Base-by-base conservation (phyloP, 2,329 filamentous ascomycete species). In the Alternaria solani region DNA sequence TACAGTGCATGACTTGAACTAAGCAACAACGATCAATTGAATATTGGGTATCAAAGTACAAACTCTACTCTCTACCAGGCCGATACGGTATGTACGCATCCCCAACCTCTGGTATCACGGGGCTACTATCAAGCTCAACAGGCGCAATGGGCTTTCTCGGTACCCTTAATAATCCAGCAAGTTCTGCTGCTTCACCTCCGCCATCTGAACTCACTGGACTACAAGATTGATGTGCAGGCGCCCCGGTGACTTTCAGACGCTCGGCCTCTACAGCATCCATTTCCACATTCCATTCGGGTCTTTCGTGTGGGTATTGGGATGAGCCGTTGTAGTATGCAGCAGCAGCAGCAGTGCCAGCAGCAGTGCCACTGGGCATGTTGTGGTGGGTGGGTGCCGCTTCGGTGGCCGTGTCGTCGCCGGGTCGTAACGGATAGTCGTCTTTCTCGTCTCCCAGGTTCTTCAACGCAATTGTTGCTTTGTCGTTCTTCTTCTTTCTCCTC, bases 271-370 rank as follows among this genome's bases (percentile, higher is more conserved):
- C 59, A 28, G 67, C 65, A 38, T 72, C 68, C 14, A 72, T 64
- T 28, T 72, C 67, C 2, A 59, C 43, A 30, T 70, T 72, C 65
- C 69, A 72, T 42, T 70, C 68, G 1, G 68, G 68, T 1, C 56
- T 70, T 39, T 71, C 67, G 9, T 65, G 51, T 2, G 28, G 26
- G 11, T 32, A 9, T 2, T 18, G 38, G 8, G 38, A 26, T 0
- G 39, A 2, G 8, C 14, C n/a, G 4, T 26, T n/a, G 8, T n/a
- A 34, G 18, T 38, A 25, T 1, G 42, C 16, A 11, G 41, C 30
- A 34, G 44, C 30, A 34, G 44, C 20, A 23, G 20, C 20, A 23
- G 20, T 23, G 20, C 20, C 20, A 23, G 20, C 9, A 44, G 44
- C 14, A 6, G 28, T 25, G 2, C 7, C 47, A 14, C 48, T 41